Evolutionary conservation across 2,329 filamentous ascomycete species (phyloP), one percentile per base, ranked within the genome.

Genomic region (Myriangium duriaei): DNA sequence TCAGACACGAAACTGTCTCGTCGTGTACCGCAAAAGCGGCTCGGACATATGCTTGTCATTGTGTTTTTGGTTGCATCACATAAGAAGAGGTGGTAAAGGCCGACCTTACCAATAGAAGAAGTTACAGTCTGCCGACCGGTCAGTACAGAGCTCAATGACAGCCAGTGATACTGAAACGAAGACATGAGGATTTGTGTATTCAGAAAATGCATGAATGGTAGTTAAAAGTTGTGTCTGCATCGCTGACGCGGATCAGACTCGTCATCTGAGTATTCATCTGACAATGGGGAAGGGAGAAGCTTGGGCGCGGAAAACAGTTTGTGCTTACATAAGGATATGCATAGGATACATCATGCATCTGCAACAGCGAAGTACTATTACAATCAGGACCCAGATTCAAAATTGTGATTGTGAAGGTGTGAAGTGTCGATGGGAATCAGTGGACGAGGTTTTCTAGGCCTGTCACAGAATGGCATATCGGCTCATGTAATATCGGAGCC

Each of bases 391-490:
- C n/a, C n/a, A n/a, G n/a, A n/a, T n/a, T n/a, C n/a, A n/a, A n/a
- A n/a, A n/a, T n/a, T n/a, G n/a, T n/a, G n/a, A n/a, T n/a, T n/a
- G n/a, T n/a, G n/a, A n/a, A n/a, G n/a, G n/a, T n/a, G n/a, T n/a
- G n/a, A n/a, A 26, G n/a, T 26, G 21, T 26, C 21, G 21, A 26
- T 7, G 21, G 21, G 30, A 32, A 50, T 60, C 57, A 60, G 57
- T 60, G 56, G 57, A 57, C 57, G 53, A 60, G 57, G 57, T 60
- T 60, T 60, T 60, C 57, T 60, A 60, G 56, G 57, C 57, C 57
- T 60, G 57, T 58, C 57, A 45, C 57, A 58, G 47, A 57, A 30
- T 42, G 44, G 46, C 44, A 46, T 47, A 45, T 46, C 44, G 42
- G 41, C 42, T 46, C 41, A 44, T 43, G 24, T 43, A 39, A 19